phyloP scores from a whole-genome alignment of 441 rosid genomes.

The Gossypium gossypioides region DNA sequence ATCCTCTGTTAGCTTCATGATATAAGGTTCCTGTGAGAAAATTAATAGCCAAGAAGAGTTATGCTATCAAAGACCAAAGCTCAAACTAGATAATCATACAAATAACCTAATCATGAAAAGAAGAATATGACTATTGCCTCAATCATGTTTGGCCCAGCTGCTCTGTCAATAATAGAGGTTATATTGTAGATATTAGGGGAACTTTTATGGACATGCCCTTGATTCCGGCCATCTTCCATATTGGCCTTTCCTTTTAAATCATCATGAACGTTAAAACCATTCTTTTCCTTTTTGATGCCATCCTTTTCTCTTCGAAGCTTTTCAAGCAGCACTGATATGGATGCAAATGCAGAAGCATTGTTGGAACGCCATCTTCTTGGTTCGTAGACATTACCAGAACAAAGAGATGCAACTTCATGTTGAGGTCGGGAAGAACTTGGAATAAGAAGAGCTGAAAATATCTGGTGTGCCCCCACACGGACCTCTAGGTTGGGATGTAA shows the following conservation, averaged over 20 bases:
- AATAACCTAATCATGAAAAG: not conserved
- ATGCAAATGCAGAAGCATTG: slow-evolving; percentile 62
- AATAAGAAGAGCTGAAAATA: slow-evolving; percentile 74
- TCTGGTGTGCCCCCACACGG: slow-evolving; percentile 83
- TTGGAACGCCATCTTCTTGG: slow-evolving; percentile 58
- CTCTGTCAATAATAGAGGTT: slow-evolving; percentile 63
- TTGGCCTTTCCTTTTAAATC: slow-evolving; percentile 35
- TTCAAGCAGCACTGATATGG: slow-evolving; percentile 68
- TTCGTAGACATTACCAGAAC: slow-evolving; percentile 53
- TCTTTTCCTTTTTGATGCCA: slow-evolving; percentile 39
- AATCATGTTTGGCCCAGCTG: slow-evolving; percentile 37
- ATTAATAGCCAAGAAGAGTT: slow-evolving; percentile 12
- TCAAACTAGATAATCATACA: slow-evolving; percentile 3
- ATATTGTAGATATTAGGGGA: slow-evolving; percentile 62
- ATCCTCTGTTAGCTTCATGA: slow-evolving; percentile 77
- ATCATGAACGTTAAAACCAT: slow-evolving; percentile 24
- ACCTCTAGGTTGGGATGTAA: slow-evolving; percentile 77
- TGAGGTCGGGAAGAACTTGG: slow-evolving; percentile 45
- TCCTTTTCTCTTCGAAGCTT: slow-evolving; percentile 81
- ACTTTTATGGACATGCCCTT: slow-evolving; percentile 38
- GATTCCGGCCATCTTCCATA: slow-evolving; percentile 46
- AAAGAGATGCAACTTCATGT: slow-evolving; percentile 47
- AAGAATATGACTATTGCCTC: slow-evolving; percentile 37
- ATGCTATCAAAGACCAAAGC: not conserved
- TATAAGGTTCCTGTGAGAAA: slow-evolving; percentile 51